Evolutionary conservation across 225 moss, liverwort and hornwort species (phyloP).

Genomic region (Antitrichia curtipendula): DNA sequence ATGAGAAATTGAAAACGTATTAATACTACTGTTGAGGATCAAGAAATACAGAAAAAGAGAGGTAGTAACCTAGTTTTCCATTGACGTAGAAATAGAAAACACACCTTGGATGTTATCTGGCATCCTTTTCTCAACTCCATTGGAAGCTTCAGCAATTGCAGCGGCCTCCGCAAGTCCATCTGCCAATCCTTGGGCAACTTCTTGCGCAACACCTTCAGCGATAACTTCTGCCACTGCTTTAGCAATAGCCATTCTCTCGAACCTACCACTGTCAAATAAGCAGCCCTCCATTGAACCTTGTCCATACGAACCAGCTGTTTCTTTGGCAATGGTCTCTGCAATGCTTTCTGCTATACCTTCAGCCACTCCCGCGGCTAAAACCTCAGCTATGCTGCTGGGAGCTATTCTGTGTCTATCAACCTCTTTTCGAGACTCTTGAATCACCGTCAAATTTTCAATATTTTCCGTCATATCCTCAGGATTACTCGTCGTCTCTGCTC

Average conservation of each 20-base stretch:
- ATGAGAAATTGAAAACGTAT: neutral
- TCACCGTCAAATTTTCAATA: conserved; percentile 2
- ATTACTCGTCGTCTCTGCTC: neutral
- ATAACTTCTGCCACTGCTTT: conserved; percentile 43
- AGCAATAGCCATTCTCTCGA: conserved; percentile 37
- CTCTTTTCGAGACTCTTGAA: conserved; percentile 3
- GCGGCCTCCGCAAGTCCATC: conserved; percentile 45
- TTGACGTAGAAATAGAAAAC: neutral
- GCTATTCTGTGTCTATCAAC: conserved; percentile 6
- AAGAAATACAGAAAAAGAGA: neutral
- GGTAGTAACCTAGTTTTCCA: neutral
- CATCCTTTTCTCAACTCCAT: neutral
- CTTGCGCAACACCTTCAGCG: conserved; percentile 47
- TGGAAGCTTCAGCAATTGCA: conserved; percentile 11
- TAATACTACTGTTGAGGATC: neutral
- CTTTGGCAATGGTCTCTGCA: conserved; percentile 50
- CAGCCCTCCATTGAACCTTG: conserved; percentile 3
- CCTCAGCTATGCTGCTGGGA: conserved; percentile 30
- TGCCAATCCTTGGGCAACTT: conserved; percentile 46
- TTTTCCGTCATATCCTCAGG: neutral
- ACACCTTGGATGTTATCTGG: conserved; percentile 12
- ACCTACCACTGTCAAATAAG: conserved; percentile 14
- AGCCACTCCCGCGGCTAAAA: conserved; percentile 49
- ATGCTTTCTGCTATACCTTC: conserved; percentile 54
- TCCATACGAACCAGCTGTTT: conserved; percentile 31